These are phyloP conservation scores for Penicillium sp. DNA, from an alignment of 2,329 filamentous ascomycete species.

Conservation along the genomic window DNA sequence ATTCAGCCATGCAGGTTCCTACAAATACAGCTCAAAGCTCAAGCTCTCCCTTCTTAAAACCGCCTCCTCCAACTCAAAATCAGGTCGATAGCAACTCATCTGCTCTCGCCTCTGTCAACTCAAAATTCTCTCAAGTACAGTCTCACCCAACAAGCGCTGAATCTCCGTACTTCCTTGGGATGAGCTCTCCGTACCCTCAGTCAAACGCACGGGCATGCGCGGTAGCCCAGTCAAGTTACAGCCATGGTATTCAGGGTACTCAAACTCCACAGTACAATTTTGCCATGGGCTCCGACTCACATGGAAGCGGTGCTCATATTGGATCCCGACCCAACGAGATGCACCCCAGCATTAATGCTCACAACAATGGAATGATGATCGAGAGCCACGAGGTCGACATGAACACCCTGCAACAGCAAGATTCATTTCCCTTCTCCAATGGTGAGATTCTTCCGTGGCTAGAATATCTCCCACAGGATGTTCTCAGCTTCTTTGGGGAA, in stretches of 20 bases:
- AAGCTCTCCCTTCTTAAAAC: constrained; percentile 34
- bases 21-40: constrained; percentile 24
- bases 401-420: constrained; percentile 57
- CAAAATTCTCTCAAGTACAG: constrained; percentile 40
- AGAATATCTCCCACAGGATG: constrained; percentile 71
- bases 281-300: constrained; percentile 26
- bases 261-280: constrained; percentile 32
- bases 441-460: constrained; percentile 74
- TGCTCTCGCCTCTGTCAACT: constrained; percentile 25
- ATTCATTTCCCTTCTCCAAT: constrained; percentile 46
- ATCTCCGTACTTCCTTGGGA: constrained; percentile 50
- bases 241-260: constrained; percentile 24
- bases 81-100: constrained; percentile 26
- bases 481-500: constrained; percentile 59
- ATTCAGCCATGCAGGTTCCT: constrained; percentile 30
- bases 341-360: constrained; percentile 24
- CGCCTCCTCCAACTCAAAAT: constrained; percentile 37
- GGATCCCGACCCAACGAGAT: constrained; percentile 20
- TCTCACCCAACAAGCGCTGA: constrained; percentile 44
- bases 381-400: constrained; percentile 79
- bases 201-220: constrained; percentile 27
- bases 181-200: constrained; percentile 51
- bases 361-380: constrained; percentile 62
- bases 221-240: constrained; percentile 33
- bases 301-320: constrained; percentile 22